Evolutionary conservation across 2,329 filamentous ascomycete genomes (phyloP).

Genomic region (Stemphylium lycopersici): DNA sequence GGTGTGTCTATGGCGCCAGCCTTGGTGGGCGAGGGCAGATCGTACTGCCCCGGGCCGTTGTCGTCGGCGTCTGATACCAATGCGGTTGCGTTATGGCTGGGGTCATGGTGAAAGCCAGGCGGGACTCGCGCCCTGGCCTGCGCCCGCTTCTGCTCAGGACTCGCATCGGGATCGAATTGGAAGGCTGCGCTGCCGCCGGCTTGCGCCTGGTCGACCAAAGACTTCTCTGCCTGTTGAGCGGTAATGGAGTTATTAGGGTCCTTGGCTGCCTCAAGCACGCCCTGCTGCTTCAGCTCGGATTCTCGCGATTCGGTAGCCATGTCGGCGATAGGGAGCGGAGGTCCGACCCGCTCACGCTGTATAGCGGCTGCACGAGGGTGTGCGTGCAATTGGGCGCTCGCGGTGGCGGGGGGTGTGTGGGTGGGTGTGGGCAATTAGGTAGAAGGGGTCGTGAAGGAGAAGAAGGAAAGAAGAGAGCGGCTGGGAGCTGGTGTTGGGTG

Average conservation of each 20-base stretch:
- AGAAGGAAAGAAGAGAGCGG: conserved; percentile 3
- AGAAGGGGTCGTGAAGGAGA: neutral
- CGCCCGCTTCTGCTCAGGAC: conserved; percentile 80
- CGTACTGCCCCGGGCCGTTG: conserved; percentile 63
- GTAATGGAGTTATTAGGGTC: conserved; percentile 72
- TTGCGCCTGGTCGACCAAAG: conserved; percentile 76
- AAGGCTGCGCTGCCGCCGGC: conserved; percentile 81
- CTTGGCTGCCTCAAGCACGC: conserved; percentile 75
- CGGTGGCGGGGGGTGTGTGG: neutral
- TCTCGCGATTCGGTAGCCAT: conserved; percentile 44
- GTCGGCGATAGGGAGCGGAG: conserved; percentile 20
- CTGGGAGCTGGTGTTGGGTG: conserved; percentile 1
- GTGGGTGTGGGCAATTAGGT: neutral
- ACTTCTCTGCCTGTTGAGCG: conserved; percentile 73
- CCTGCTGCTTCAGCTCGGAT: conserved; percentile 80
- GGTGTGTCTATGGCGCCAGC: conserved; percentile 66
- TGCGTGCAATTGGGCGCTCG: conserved; percentile 17
- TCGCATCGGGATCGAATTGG: conserved; percentile 85
- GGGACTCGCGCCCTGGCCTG: conserved; percentile 73
- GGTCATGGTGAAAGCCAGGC: conserved; percentile 66
- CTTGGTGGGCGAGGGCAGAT: conserved; percentile 77
- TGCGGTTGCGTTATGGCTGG: conserved; percentile 68
- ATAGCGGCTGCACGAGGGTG: conserved; percentile 1
- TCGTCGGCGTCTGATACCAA: conserved; percentile 74
- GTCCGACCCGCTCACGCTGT: conserved; percentile 8